Percentiles rank a stretch among this genome's conserved stretches.
Evolutionary conservation across 192 early-diverging fungal species (phyloP).

Genomic region (Funneliformis mosseae): DNA sequence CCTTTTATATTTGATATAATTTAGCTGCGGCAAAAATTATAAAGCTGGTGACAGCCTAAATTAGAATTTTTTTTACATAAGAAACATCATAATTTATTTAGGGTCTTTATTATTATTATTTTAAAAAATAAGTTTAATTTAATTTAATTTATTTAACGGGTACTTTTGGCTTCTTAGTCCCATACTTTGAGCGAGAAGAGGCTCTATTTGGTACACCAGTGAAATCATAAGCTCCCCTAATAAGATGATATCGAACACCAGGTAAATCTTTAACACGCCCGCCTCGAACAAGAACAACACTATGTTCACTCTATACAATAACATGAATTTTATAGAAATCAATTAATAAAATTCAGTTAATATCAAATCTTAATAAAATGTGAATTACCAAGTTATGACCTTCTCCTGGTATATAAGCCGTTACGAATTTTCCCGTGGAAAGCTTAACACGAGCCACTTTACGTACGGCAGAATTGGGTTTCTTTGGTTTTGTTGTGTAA

Average conservation of each 20-base stretch:
- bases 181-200: slow-evolving; percentile 90
- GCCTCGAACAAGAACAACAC: slow-evolving; percentile 92
- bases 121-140: neutral
- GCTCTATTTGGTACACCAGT: slow-evolving; percentile 88
- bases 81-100: too few relatives aligned
- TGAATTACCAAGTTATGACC: slow-evolving; percentile 84
- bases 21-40: neutral
- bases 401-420: slow-evolving; percentile 98
- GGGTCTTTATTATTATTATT: neutral
- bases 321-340: neutral
- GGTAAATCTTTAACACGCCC: slow-evolving; percentile 96
- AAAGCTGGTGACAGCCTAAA: neutral
- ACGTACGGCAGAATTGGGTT: slow-evolving; percentile 97
- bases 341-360: slow-evolving; percentile 4
- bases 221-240: slow-evolving; percentile 91
- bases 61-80: neutral
- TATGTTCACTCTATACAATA: slow-evolving; percentile 77
- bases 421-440: slow-evolving; percentile 89
- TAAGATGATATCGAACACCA: slow-evolving; percentile 95
- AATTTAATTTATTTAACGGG: slow-evolving; percentile 30
- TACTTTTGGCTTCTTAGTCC: slow-evolving; percentile 76
- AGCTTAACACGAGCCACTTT: slow-evolving; percentile 91
- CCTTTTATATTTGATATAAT: neutral
- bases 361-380: neutral
- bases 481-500: slow-evolving; percentile 95